These are phyloP conservation scores for Xylariaceae sp. DNA, from an alignment of 2,329 filamentous ascomycete genomes.

Conservation along the genomic window DNA sequence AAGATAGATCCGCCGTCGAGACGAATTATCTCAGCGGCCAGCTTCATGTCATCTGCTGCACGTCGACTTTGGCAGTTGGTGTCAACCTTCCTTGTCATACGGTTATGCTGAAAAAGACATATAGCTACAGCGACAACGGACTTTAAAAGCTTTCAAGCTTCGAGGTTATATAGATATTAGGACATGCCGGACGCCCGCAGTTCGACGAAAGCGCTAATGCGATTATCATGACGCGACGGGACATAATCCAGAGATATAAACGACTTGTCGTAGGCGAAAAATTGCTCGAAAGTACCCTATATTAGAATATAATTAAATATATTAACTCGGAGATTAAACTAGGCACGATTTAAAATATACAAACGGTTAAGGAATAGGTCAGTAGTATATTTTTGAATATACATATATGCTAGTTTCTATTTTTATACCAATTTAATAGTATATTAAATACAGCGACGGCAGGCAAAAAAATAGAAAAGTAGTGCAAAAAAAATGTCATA, in stretches of 20 bases:
- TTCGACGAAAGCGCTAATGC: slow-evolving; percentile 74
- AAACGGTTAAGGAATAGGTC: slow-evolving; percentile 70
- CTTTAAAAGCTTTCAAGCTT: slow-evolving; percentile 73
- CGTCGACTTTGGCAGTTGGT: slow-evolving; percentile 78
- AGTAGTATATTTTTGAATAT: slow-evolving; percentile 74
- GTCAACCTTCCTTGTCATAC: slow-evolving; percentile 82
- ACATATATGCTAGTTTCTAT: slow-evolving; percentile 65
- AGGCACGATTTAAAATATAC: slow-evolving; percentile 62
- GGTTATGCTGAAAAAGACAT: slow-evolving; percentile 78
- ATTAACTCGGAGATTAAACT: slow-evolving; percentile 80
- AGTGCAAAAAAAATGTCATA: not conserved
- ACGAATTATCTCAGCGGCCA: slow-evolving; percentile 64
- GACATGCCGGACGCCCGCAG: slow-evolving; percentile 77
- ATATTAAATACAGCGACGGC: too few relatives aligned
- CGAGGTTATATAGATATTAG: slow-evolving; percentile 89
- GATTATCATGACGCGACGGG: slow-evolving; percentile 71
- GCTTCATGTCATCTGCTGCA: slow-evolving; percentile 81
- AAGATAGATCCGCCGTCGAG: slow-evolving; percentile 65
- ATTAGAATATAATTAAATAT: slow-evolving; percentile 76
- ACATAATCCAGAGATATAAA: slow-evolving; percentile 64
- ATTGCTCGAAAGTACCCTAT: slow-evolving; percentile 71
- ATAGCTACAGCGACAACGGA: slow-evolving; percentile 57
- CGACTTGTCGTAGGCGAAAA: slow-evolving; percentile 70
- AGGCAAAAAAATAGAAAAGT: slow-evolving; percentile 1
- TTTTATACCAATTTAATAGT: too few relatives aligned